These are phyloP conservation scores for Volvox reticuliferus DNA, from an alignment of 139 green algal genomes.

Conservation along the genomic window DNA sequence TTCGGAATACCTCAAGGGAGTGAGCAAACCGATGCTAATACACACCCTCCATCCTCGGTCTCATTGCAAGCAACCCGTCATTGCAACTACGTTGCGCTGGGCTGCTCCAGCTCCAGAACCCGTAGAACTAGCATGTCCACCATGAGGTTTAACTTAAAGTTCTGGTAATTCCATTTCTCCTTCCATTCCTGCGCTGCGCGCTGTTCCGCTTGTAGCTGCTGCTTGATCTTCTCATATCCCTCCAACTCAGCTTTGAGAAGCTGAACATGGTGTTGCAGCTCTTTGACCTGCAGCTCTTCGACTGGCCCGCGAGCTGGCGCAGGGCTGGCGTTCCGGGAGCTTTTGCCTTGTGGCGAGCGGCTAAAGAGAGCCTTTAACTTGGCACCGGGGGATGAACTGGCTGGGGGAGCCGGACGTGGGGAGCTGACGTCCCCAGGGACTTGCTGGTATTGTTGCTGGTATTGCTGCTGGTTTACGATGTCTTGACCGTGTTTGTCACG, in stretches of 20 bases:
- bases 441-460: not conserved
- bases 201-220: conserved; percentile 33
- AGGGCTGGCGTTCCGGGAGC: not conserved
- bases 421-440: not conserved
- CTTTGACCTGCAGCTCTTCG: conserved; percentile 24
- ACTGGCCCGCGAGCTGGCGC: too few relatives aligned
- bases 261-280: conserved; percentile 47
- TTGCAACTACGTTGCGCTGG: not conserved
- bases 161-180: conserved; percentile 61
- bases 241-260: conserved; percentile 43
- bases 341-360: not conserved
- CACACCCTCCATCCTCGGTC: too few relatives aligned
- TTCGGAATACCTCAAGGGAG: too few relatives aligned
- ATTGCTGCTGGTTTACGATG: not conserved
- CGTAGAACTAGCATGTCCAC: conserved; percentile 61
- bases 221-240: conserved; percentile 44
- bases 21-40: too few relatives aligned
- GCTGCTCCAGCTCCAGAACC: conserved; percentile 46
- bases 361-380: conserved; percentile 27
- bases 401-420: not conserved
- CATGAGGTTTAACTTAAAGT: conserved; percentile 62
- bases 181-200: conserved; percentile 44
- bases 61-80: not conserved
- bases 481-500: conserved; percentile 9
- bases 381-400: not conserved